Conservation (phyloP, 2,329 filamentous ascomycete species). For the Ceratocystis ficicola region DNA sequence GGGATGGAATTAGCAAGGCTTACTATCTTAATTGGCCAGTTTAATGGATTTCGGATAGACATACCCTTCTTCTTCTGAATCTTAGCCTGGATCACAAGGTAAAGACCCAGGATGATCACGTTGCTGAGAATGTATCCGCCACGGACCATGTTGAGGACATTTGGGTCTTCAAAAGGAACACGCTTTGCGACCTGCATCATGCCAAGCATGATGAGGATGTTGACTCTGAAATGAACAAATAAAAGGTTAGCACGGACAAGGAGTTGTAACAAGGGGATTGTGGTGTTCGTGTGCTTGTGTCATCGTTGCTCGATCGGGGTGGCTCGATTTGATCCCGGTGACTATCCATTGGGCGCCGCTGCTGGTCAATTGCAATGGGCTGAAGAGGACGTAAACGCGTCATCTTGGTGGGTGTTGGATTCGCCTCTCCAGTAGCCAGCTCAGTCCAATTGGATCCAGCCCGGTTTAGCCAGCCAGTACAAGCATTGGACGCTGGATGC, state of each 20-base stretch:
- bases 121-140: constrained; percentile 50
- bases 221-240: constrained; percentile 48
- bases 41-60: constrained; percentile 24
- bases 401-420: background rate
- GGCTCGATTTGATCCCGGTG: background rate
- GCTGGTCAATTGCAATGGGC: background rate
- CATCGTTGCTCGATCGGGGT: background rate
- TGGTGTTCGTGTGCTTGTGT: background rate
- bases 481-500: background rate
- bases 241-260: background rate
- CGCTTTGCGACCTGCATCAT: constrained; percentile 99
- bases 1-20: constrained; percentile 18
- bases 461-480: background rate
- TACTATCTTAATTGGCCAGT: background rate
- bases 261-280: background rate
- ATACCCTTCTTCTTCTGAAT: constrained; percentile 97
- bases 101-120: constrained; percentile 70
- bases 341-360: background rate
- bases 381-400: background rate
- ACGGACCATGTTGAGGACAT: constrained; percentile 45
- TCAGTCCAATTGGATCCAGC: no score
- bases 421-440: no score
- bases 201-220: constrained; percentile 85
- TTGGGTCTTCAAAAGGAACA: constrained; percentile 80
- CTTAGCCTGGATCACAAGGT: constrained; percentile 70